These are phyloP conservation scores for Xerocomellus chrysenteron DNA, from an alignment of 768 basidiomycete species.

Conservation along the genomic window DNA sequence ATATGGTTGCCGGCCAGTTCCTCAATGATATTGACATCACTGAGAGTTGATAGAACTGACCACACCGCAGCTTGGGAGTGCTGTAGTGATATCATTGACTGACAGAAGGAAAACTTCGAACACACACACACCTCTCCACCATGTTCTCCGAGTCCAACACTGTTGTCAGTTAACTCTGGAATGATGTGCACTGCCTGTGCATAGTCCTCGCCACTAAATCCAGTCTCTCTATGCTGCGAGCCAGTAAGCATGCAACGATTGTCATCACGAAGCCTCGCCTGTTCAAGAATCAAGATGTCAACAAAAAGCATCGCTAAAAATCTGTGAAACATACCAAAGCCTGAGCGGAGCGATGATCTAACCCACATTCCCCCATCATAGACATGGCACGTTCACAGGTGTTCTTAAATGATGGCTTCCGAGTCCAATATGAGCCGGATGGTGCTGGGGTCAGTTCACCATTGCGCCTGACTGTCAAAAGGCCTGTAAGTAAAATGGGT, in stretches of 20 bases:
- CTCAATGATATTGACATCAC: not conserved
- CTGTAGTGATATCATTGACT: not conserved
- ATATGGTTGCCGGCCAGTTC: not conserved
- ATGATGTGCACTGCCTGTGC: slow-evolving; percentile 1
- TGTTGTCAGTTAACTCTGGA: not conserved
- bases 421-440: not conserved
- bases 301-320: not conserved
- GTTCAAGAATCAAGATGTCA: not conserved
- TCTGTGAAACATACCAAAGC: not conserved
- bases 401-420: not conserved
- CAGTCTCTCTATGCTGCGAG: no score
- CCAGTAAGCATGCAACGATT: not conserved
- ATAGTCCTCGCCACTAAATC: no score
- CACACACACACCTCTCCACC: not conserved
- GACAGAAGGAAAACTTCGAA: not conserved
- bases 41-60: not conserved
- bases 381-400: not conserved
- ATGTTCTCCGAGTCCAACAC: not conserved
- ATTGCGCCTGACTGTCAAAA: not conserved
- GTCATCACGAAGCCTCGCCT: not conserved
- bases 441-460: not conserved
- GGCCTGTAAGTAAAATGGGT: not conserved
- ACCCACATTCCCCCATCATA: not conserved
- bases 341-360: not conserved
- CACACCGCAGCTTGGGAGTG: not conserved